Evolutionary conservation across 2,329 filamentous ascomycete genomes (phyloP), one percentile per base, ranked within the genome.

Genomic region (Kalmusia sp.): DNA sequence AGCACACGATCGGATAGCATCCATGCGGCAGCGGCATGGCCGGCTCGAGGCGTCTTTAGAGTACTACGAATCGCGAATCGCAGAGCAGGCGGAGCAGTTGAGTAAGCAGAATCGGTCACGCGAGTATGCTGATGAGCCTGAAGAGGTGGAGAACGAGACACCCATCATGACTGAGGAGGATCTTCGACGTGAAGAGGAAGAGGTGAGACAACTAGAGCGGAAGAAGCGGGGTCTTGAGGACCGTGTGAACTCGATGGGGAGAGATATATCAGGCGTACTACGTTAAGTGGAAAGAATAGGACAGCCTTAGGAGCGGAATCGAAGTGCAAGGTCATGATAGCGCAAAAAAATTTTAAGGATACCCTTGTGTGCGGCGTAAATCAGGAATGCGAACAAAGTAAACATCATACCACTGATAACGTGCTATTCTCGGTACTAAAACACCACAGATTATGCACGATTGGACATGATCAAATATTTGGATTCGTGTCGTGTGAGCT

Each of bases 31-130:
- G 49, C 87, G 91, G 65, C 85, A 93, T 72, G 81, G 84, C 33
- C 83, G 91, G 64, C 83, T 95, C 54, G 82, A 82, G 27, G 86
- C 86, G 41, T 96, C 92, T 19, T 80, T 95, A 65, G 84, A 84
- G 9, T 89, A 91, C 63, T 92, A 96, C 65, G 93, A 98, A 76
- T 82, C 82, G 11, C 87, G 88, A 49, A 91, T 98, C 1, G 84
- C 86, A 6, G 87, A 89, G 67, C 93, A 96, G 76, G 82, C 86
- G 9, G 83, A 85, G 53, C 85, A 92, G 64, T 72, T 98, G 57
- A 87, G 88, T 52, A 82, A 82, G 52, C 87, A 93, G 82, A 92
- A 92, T 62, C 73, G 77, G 17, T 77, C 78, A 2, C 82, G 84
- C 55, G 84, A 86, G 25, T 69, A 85, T 33, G 81, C 83, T 1